Evolutionary conservation across 2,329 filamentous ascomycete species (phyloP), one percentile per base, ranked within the genome.

Genomic region (Colletotrichum sp.): DNA sequence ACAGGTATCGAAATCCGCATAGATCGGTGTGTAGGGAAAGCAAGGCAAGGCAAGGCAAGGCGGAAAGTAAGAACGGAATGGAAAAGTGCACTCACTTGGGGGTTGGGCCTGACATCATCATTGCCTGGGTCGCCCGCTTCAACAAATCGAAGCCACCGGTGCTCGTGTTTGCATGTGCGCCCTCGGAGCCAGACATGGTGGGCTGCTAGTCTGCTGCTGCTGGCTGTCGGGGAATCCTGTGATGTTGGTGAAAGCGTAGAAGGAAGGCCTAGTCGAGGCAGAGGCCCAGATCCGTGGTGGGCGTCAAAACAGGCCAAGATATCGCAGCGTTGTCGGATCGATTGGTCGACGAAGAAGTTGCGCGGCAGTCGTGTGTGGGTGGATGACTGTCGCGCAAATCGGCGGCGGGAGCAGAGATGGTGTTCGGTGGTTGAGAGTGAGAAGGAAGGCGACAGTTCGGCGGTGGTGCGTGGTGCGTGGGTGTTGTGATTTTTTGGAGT

Each of bases 81-180:
- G 79, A 80, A 80, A 78, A 68, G 34, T 59, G 60, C 52, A 71
- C 77, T 64, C 63, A 78, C 77, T 67, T 78, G 18, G 75, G 68
- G 57, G 64, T 77, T 63, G 76, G 69, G 52, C 86, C 92, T 85
- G 90, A 92, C 87, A 89, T 89, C 89, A 92, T 91, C 88, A 92
- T 90, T 79, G 89, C 89, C 81, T 92, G 90, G n/a, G 91, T 92
- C 77, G 91, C 91, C 82, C 90, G 87, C 81, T 89, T 87, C 78
- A 92, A 83, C 79, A 92, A 85, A 83, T 92, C 91, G 79, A 89
- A 91, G 79, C 88, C 86, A 80, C 84, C 85, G 69, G 83, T 81
- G 81, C 88, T 87, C 39, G 82, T 81, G 81, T 84, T 85, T 73
- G 83, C 81, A 77, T 82, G 82, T 71, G 82, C 81, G 79, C 82